Percentiles rank a stretch among this genome's conserved stretches.
Conservation (phyloP, 192 early-diverging fungal genomes). For the Entophlyctis helioformis region DNA sequence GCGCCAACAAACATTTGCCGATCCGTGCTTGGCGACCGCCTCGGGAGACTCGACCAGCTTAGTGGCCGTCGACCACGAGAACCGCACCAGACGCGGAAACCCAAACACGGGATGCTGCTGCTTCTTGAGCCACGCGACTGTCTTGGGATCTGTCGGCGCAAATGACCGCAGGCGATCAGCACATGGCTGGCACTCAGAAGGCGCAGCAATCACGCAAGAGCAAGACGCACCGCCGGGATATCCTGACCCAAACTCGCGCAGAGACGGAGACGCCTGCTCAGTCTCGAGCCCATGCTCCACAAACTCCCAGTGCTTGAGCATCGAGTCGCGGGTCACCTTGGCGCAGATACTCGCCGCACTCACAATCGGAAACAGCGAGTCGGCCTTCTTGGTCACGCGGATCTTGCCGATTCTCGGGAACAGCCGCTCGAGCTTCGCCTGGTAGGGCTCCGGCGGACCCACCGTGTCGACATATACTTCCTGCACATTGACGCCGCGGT, state of each 20-base stretch:
- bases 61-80: conserved; percentile 84
- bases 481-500: conserved; percentile 48
- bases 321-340: conserved; percentile 73
- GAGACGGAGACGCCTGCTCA: no score
- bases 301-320: conserved; percentile 55
- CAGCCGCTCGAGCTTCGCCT: conserved; percentile 54
- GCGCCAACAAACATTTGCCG: no score
- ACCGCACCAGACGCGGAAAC: conserved; percentile 80
- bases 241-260: conserved; percentile 67
- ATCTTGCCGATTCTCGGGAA: conserved; percentile 76
- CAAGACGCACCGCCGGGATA: conserved; percentile 80
- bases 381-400: conserved; percentile 88
- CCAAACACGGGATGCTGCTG: conserved; percentile 83
- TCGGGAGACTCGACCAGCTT: conserved; percentile 66
- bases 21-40: no score
- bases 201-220: no score
- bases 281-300: conserved; percentile 48
- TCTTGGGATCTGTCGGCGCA: conserved; percentile 74
- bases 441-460: conserved; percentile 77
- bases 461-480: conserved; percentile 94
- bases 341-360: conserved; percentile 93
- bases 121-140: conserved; percentile 67
- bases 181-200: no score
- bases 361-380: conserved; percentile 88
- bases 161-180: no score